These are phyloP conservation scores for Xylariaceae sp. DNA, from an alignment of 2,329 filamentous ascomycete species.

Conservation along the genomic window DNA sequence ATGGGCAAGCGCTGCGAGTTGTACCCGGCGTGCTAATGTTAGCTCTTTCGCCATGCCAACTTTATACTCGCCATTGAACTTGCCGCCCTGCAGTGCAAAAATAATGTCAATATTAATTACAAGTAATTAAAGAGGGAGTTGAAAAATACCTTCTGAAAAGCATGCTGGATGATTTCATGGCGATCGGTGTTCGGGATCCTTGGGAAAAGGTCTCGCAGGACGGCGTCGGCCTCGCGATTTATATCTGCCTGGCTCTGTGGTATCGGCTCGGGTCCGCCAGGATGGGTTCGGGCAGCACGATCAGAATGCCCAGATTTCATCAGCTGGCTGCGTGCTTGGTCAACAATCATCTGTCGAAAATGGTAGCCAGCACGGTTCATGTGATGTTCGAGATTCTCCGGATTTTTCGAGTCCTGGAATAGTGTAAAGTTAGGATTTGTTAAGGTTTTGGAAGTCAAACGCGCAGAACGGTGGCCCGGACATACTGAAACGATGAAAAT, in stretches of 20 bases:
- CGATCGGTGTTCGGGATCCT: slow-evolving; percentile 67
- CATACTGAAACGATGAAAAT: slow-evolving; percentile 69
- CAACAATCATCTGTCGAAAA: slow-evolving; percentile 60
- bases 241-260: slow-evolving; percentile 62
- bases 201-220: slow-evolving; percentile 65
- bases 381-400: slow-evolving; percentile 50
- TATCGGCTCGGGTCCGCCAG: slow-evolving; percentile 57
- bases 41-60: slow-evolving; percentile 61
- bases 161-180: slow-evolving; percentile 62
- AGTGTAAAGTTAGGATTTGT: slow-evolving; percentile 20
- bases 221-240: slow-evolving; percentile 63
- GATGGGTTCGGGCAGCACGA: slow-evolving; percentile 29
- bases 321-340: slow-evolving; percentile 49
- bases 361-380: slow-evolving; percentile 64
- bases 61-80: slow-evolving; percentile 55
- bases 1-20: slow-evolving; percentile 67
- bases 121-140: neutral
- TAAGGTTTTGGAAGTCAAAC: slow-evolving; percentile 17
- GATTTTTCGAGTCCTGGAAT: slow-evolving; percentile 39
- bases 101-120: neutral
- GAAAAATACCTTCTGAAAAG: slow-evolving; percentile 61
- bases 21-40: slow-evolving; percentile 62
- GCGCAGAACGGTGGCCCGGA: slow-evolving; percentile 6
- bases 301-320: slow-evolving; percentile 30
- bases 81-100: slow-evolving; percentile 46